Conservation (phyloP, 768 basidiomycete genomes). For the Strobilomyces dryophilus region DNA sequence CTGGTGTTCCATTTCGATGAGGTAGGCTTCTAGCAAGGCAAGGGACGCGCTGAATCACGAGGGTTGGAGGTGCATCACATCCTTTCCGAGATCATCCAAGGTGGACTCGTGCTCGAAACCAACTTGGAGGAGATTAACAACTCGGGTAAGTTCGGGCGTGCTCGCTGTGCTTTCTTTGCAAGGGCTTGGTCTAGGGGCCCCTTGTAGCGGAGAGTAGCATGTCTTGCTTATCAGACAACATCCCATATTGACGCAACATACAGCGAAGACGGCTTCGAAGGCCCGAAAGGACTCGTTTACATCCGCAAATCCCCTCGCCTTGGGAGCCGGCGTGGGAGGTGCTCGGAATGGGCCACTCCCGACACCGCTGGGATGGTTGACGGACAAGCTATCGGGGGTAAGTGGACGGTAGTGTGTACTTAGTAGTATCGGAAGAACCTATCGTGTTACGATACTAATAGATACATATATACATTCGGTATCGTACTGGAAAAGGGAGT, state of each 20-base stretch:
- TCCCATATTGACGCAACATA: constrained; percentile 11
- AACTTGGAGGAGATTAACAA: constrained; percentile 81
- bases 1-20: constrained; percentile 99
- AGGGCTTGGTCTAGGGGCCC: background rate
- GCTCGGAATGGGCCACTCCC: constrained; percentile 58
- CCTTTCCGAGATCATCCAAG: constrained; percentile 93
- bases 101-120: constrained; percentile 93
- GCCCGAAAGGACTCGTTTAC: constrained; percentile 74
- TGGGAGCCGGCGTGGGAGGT: constrained; percentile 60
- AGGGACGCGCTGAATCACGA: constrained; percentile 1
- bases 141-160: constrained; percentile 46
- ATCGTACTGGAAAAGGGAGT: too few relatives aligned
- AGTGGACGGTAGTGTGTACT: constrained; percentile 38
- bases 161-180: background rate
- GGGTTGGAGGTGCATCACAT: constrained; percentile 76
- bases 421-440: background rate
- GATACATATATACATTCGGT: background rate
- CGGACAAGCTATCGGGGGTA: constrained; percentile 66
- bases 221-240: constrained; percentile 1
- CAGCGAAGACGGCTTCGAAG: constrained; percentile 68
- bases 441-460: background rate
- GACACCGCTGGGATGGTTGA: constrained; percentile 77
- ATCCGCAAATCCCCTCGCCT: constrained; percentile 77
- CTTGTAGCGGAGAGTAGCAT: background rate
- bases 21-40: constrained; percentile 39